These are phyloP conservation scores for Haematococcus lacustris DNA, from an alignment of 139 green algal genomes.

Conservation along the genomic window DNA sequence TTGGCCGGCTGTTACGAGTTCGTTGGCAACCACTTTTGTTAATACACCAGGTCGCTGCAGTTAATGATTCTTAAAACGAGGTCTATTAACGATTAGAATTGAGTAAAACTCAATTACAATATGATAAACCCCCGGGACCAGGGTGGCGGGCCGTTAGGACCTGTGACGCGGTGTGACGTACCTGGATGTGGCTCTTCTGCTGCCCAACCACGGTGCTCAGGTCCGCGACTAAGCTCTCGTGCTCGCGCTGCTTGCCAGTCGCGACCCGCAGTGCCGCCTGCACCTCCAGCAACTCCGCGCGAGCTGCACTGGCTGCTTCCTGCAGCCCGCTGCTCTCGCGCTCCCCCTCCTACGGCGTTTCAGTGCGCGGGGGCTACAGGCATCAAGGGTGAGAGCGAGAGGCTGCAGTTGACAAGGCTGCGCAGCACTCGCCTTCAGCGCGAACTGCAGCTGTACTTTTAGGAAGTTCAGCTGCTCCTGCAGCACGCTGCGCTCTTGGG, in stretches of 20 bases:
- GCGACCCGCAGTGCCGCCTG: conserved; percentile 14
- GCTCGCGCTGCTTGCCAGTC: conserved; percentile 20
- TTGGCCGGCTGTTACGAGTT: no score
- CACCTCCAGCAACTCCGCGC: conserved; percentile 21
- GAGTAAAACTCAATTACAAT: no score
- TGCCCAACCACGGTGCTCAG: conserved; percentile 38
- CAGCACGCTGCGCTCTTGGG: conserved; percentile 16
- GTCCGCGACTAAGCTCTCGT: conserved; percentile 39
- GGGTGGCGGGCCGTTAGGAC: background rate
- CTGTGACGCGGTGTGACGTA: background rate
- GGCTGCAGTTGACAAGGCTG: background rate
- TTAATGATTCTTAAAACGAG: no score
- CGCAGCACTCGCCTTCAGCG: conserved; percentile 18
- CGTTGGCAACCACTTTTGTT: no score
- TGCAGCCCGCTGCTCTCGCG: conserved; percentile 24
- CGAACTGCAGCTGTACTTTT: conserved; percentile 48
- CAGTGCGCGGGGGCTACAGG: background rate
- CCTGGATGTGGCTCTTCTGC: conserved; percentile 46
- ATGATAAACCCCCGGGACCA: background rate
- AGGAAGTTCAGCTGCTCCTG: conserved; percentile 50
- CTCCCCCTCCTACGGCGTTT: conserved; percentile 36
- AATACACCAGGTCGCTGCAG: no score
- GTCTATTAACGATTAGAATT: no score
- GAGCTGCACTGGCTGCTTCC: conserved; percentile 10
- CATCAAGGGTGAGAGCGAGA: background rate